phyloP scores from a whole-genome alignment of 805 yeast species.

The Saccharomyces kudriavzevii region DNA sequence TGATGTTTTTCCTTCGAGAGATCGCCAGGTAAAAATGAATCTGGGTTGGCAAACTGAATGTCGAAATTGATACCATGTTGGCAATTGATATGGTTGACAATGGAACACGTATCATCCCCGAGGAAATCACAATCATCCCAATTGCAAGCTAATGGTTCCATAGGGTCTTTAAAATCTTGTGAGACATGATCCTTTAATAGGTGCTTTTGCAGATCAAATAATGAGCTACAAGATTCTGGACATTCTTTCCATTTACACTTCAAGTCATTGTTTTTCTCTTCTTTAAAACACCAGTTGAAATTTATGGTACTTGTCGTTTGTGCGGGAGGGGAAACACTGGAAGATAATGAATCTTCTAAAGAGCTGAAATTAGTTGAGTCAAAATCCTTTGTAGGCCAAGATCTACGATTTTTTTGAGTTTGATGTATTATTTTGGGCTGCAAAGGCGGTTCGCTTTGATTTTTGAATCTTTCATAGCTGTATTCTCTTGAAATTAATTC shows the following conservation, averaged over 20 bases:
- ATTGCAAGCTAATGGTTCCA: slow-evolving; percentile 40
- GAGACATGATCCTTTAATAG: slow-evolving; percentile 41
- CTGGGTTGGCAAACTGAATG: slow-evolving; percentile 19
- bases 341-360: not conserved
- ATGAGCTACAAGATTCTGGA: slow-evolving; percentile 33
- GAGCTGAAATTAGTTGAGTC: not conserved
- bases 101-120: slow-evolving; percentile 42
- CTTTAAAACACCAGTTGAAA: slow-evolving; percentile 37
- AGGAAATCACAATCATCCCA: slow-evolving; percentile 67
- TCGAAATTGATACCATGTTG: slow-evolving; percentile 36
- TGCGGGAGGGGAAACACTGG: not conserved
- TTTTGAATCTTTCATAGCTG: slow-evolving; percentile 8
- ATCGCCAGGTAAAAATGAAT: not conserved
- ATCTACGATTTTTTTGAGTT: not conserved
- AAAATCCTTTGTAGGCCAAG: not conserved
- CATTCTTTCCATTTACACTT: slow-evolving; percentile 70
- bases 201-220: slow-evolving; percentile 43
- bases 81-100: slow-evolving; percentile 53
- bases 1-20: slow-evolving; percentile 8
- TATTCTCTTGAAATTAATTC: not conserved
- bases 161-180: slow-evolving; percentile 11
- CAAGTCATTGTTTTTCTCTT: slow-evolving; percentile 21
- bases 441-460: not conserved
- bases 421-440: not conserved
- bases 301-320: slow-evolving; percentile 24